Percentiles rank a stretch among this genome's conserved stretches.
Evolutionary conservation across 1,284 basidiomycete species (phyloP).

Genomic region (Rhizoctonia solani): DNA sequence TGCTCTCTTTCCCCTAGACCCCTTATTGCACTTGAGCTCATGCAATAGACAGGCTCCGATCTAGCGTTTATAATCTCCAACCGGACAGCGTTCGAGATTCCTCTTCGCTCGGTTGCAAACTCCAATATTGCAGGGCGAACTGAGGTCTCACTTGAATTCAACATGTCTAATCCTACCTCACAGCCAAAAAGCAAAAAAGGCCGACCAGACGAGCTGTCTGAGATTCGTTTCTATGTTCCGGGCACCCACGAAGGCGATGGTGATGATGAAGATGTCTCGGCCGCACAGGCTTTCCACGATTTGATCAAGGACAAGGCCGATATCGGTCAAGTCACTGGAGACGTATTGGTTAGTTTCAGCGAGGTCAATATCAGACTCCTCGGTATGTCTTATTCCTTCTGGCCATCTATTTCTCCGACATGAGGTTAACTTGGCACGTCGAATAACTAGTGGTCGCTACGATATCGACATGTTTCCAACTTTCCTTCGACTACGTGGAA

Average conservation of each 20-base stretch:
- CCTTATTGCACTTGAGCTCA: conserved; percentile 6
- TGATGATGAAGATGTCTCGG: conserved; percentile 64
- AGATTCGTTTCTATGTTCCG: conserved; percentile 96
- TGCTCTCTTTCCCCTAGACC: background rate
- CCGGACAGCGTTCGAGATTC: conserved; percentile 90
- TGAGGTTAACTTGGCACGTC: background rate
- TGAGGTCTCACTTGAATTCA: conserved; percentile 96
- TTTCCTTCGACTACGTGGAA: conserved; percentile 92
- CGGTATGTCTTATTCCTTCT: conserved; percentile 47
- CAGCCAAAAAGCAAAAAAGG: conserved; percentile 49
- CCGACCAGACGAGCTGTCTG: conserved; percentile 83
- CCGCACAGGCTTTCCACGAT: conserved; percentile 96
- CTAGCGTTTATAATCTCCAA: conserved; percentile 90
- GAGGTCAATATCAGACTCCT: conserved; percentile 97
- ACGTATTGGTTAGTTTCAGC: conserved; percentile 93
- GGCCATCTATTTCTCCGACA: background rate
- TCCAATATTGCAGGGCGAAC: conserved; percentile 97
- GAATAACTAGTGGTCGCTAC: conserved; percentile 93
- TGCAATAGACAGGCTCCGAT: conserved; percentile 67
- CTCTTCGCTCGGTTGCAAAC: conserved; percentile 87
- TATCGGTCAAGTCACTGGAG: conserved; percentile 89
- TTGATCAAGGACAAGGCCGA: conserved; percentile 96
- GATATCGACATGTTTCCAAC: conserved; percentile 98
- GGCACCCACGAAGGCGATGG: conserved; percentile 64
- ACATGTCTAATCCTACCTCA: conserved; percentile 49